phyloP scores from a whole-genome alignment of 2,329 filamentous ascomycete genomes.

The Microdochium paspali region DNA sequence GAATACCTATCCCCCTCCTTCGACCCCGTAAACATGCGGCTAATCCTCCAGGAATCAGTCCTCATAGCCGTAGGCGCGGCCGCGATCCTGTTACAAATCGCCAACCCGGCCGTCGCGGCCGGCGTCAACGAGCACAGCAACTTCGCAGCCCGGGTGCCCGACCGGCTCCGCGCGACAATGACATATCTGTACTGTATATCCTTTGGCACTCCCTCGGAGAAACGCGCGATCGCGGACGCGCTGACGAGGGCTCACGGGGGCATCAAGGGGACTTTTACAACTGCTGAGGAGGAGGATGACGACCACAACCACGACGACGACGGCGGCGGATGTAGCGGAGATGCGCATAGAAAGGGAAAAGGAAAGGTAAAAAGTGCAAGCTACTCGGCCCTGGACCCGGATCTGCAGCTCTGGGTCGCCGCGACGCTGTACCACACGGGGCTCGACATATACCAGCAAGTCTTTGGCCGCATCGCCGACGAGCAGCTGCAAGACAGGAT shows the following conservation, averaged over 20 bases:
- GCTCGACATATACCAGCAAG: constrained; percentile 22
- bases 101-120: constrained; percentile 24
- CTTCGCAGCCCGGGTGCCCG: constrained; percentile 22
- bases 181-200: constrained; percentile 27
- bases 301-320: too few species aligned
- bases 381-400: constrained; percentile 24
- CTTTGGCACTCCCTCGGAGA: constrained; percentile 22
- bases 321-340: too few species aligned
- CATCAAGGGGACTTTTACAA: constrained; percentile 18
- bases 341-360: too few species aligned
- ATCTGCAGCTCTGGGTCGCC: constrained; percentile 28
- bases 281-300: too few species aligned
- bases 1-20: constrained; percentile 11
- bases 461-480: constrained; percentile 20
- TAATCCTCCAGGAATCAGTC: constrained; percentile 22
- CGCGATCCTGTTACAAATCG: constrained; percentile 28
- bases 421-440: constrained; percentile 26
- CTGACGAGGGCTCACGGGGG: constrained; percentile 21
- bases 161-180: constrained; percentile 26
- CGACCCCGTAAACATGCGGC: constrained; percentile 15
- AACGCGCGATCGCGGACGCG: constrained; percentile 21
- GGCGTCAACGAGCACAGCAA: constrained; percentile 26
- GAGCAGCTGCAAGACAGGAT: constrained; percentile 13
- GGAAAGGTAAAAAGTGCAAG: constrained; percentile 7
- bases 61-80: constrained; percentile 22